phyloP scores from a whole-genome alignment of 2,329 filamentous ascomycete genomes.

The Hypomyces perniciosus region DNA sequence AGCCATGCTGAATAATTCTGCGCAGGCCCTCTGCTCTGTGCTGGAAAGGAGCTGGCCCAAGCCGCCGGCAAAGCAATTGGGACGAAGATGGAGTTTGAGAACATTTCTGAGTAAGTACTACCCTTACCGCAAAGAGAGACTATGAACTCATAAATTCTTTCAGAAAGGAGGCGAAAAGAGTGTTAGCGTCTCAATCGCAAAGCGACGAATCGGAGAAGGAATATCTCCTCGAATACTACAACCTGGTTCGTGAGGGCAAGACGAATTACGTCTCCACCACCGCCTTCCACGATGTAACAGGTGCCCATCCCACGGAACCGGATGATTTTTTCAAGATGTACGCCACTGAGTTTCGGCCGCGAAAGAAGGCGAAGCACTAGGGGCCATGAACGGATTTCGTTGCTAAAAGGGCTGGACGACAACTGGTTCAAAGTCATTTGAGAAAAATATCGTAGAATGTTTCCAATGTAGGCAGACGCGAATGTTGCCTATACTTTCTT shows the following conservation, averaged over 20 bases:
- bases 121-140: background rate
- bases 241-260: constrained; percentile 46
- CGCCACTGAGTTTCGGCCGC: constrained; percentile 18
- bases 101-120: constrained; percentile 15
- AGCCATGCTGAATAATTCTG: too few relatives aligned
- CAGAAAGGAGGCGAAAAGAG: constrained; percentile 13
- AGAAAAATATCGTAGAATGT: too few relatives aligned
- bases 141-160: background rate
- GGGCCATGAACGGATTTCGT: too few relatives aligned
- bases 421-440: too few relatives aligned
- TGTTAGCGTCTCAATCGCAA: constrained; percentile 11
- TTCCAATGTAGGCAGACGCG: too few relatives aligned
- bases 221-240: constrained; percentile 47
- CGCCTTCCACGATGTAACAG: constrained; percentile 44
- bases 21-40: constrained; percentile 39
- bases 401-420: too few relatives aligned
- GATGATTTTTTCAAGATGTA: constrained; percentile 45
- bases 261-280: constrained; percentile 48
- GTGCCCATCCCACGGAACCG: constrained; percentile 39
- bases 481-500: too few relatives aligned
- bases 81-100: constrained; percentile 23
- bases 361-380: constrained; percentile 16
- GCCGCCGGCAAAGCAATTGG: constrained; percentile 40
- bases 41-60: constrained; percentile 40
- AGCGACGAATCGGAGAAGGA: constrained; percentile 35